Percentiles rank a stretch among this genome's conserved stretches.
Conservation (phyloP, 345 rosid species). For the Dimocarpus longan region DNA sequence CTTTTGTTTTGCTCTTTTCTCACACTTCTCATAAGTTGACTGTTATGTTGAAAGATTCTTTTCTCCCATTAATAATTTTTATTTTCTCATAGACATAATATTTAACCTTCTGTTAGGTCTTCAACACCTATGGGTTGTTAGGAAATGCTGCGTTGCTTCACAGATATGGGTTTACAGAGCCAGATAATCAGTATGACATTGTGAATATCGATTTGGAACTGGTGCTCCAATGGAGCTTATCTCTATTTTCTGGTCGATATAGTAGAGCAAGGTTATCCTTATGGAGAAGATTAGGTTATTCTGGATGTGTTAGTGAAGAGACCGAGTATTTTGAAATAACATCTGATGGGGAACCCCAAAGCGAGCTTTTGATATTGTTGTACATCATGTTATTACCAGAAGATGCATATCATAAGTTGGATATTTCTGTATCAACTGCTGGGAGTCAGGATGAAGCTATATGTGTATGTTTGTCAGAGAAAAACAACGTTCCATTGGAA, state of each 20-base stretch:
- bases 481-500: slow-evolving; percentile 30
- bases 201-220: slow-evolving; percentile 85
- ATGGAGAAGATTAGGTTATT: slow-evolving; percentile 67
- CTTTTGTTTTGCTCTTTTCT: background rate
- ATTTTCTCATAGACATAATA: background rate
- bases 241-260: slow-evolving; percentile 59
- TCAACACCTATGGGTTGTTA: slow-evolving; percentile 74
- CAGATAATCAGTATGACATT: slow-evolving; percentile 65
- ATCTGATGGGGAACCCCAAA: slow-evolving; percentile 69
- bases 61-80: background rate
- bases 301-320: slow-evolving; percentile 63
- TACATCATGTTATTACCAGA: slow-evolving; percentile 63
- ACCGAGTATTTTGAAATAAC: slow-evolving; percentile 85
- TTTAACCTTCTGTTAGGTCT: slow-evolving; percentile 45
- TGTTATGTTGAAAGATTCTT: background rate
- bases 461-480: slow-evolving; percentile 38
- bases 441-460: slow-evolving; percentile 27
- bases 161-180: slow-evolving; percentile 91
- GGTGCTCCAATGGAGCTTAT: slow-evolving; percentile 66
- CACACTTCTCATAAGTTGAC: background rate
- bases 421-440: slow-evolving; percentile 45
- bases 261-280: slow-evolving; percentile 65
- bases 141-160: slow-evolving; percentile 95
- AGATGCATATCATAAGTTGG: slow-evolving; percentile 46
- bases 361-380: slow-evolving; percentile 63